Base-by-base conservation (phyloP, 2,329 filamentous ascomycete species). In the Metarhizium humberi region DNA sequence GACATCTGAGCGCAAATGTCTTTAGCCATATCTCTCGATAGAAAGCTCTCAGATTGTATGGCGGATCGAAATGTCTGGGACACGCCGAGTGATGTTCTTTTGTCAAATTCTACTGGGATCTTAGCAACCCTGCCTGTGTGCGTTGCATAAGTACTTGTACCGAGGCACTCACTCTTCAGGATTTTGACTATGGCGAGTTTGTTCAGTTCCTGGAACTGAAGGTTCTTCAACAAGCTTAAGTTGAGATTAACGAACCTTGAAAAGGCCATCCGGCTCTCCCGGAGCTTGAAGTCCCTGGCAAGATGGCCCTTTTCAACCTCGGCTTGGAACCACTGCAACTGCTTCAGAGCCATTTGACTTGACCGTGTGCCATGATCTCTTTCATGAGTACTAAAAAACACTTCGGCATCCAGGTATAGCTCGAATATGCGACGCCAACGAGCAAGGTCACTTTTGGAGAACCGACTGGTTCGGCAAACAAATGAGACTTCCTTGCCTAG, bases 151-250 rank as follows among this genome's bases (percentile, higher is more conserved):
- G 25, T 20, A n/a, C 38, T 20, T 16, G 36, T 18, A 29, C 6
- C 13, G 14, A 29, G 29, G 18, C 32, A 69, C 79, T 59, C 67
- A 87, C 86, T 95, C 69, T 95, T 95, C 53, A 95, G 72, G 52
- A 95, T 95, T 69, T 95, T 95, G 38, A 75, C 75, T 63, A 94
- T 82, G 1, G 90, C 90, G 34, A 80, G 80, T 60, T 82, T 81
- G 64, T 95, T 95, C 60, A 95, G 84, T 66, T 94, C 90, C 64
- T 92, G 88, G 62, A 95, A 95, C 57, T 86, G 85, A 60, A 95
- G 77, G 52, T 87, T 87, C 58, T 85, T 85, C n/a, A 95, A 76
- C n/a, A 95, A 78, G 53, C 82, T 79, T 29, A 81, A 75, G 66
- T 95, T 95, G 62, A 95, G 77, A 50, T 78, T 73, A 58, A 92